Evolutionary conservation across 1,284 basidiomycete species (phyloP), one percentile per base, ranked within the genome.

Genomic region (Phellopilus nigrolimitatus): DNA sequence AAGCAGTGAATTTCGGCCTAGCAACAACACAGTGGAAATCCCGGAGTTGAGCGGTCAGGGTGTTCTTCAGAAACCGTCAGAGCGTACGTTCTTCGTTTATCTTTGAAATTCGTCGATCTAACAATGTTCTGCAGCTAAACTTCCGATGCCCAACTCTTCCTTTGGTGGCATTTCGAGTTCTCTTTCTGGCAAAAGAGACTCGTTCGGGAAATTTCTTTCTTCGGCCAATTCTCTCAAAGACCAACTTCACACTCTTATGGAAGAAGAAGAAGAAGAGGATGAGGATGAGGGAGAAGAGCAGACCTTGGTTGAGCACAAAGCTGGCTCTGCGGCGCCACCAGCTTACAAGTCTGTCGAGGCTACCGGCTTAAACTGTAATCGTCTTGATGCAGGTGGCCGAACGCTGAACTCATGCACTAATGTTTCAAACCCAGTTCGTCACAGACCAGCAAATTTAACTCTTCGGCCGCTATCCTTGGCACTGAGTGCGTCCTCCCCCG

Each of bases 181-280:
- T 42, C 62, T 78, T 60, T 66, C 71, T 30, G 75, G 67, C 59
- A 90, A 89, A 66, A 80, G 88, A 15, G 88, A 91, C 62, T 90
- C 88, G 0, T 83, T 88, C 64, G 73, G 75, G 30, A 88, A 86
- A 65, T 72, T 79, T 58, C 73, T 84, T 56, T 71, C 75, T 13
- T 60, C 76, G 13, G 76, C 80, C 3, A 76, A 77, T 1, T 72
- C 76, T 4, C 76, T 80, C 42, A 90, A 88, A 62, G 87, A 89
- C 62, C 79, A 84, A 57, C 73, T 91, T 6, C 75, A 78, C 53
- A 90, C 87, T 6, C 73, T 91, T 25, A 66, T 89, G 28, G 88
- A 91, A 64, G 88, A 89, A 59, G 87, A 89, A 30, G 87, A 89
- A 48, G 88, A 89, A 37, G 87, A 86, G 28, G 76, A 77, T 3